Conservation (phyloP, 805 yeast genomes). For the Suhomyces vadensis region DNA sequence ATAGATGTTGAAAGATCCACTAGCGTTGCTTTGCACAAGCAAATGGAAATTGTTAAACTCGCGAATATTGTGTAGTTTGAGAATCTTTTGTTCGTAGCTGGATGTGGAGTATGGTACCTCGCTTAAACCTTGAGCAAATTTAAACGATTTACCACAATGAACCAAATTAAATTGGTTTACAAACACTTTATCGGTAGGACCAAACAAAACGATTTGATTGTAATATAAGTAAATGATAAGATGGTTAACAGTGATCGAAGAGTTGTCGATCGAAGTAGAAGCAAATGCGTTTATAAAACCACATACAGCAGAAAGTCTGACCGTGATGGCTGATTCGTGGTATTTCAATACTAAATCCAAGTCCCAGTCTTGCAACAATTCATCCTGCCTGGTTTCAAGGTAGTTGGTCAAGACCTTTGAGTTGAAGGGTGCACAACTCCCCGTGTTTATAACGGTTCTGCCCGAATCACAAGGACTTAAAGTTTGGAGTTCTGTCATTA, state of each 20-base stretch:
- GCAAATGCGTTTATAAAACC: slow-evolving; percentile 16
- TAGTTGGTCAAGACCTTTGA: slow-evolving; percentile 11
- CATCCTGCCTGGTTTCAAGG: slow-evolving; percentile 7
- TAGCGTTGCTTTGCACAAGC: neutral
- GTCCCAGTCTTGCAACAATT: neutral
- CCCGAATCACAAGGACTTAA: slow-evolving; percentile 24
- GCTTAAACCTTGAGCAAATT: slow-evolving; percentile 15
- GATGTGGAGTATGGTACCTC: neutral
- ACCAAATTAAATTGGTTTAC: slow-evolving; percentile 22
- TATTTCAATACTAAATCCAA: slow-evolving; percentile 10
- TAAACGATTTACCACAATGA: slow-evolving; percentile 20
- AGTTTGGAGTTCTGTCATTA: neutral
- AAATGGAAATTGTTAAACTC: slow-evolving; percentile 13
- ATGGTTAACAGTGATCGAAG: slow-evolving; percentile 19
- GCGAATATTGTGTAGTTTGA: neutral
- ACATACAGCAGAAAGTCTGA: slow-evolving; percentile 17
- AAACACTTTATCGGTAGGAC: neutral
- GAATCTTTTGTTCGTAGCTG: slow-evolving; percentile 2
- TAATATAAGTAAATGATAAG: slow-evolving; percentile 20
- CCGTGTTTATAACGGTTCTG: slow-evolving; percentile 13
- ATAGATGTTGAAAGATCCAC: slow-evolving; percentile 8
- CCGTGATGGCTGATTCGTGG: slow-evolving; percentile 14
- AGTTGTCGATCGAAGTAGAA: slow-evolving; percentile 3
- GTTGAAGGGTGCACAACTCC: slow-evolving; percentile 8
- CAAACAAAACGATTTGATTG: slow-evolving; percentile 12